A percentile compares a stretch with the other conserved stretches of the same genome.
Conservation (phyloP, 2,329 filamentous ascomycete species). For the Xylariales sp. region DNA sequence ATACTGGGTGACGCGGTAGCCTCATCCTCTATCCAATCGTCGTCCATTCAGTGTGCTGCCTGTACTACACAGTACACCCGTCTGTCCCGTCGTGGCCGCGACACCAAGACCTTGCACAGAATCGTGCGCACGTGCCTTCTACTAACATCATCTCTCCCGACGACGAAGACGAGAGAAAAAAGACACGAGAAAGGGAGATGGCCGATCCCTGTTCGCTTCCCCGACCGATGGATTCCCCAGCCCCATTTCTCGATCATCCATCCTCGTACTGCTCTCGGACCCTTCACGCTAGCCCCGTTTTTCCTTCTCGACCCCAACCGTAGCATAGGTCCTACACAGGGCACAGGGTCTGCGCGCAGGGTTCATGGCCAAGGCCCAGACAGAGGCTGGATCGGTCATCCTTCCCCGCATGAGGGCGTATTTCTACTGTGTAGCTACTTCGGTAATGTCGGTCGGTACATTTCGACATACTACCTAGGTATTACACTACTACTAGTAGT, state of each 20-base stretch:
- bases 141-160: no score
- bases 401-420: conserved; percentile 25
- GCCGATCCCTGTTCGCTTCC: conserved; percentile 8
- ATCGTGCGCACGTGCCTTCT: conserved; percentile 1
- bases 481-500: no score
- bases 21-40: not conserved
- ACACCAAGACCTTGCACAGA: not conserved
- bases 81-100: not conserved
- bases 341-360: not conserved
- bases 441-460: no score
- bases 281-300: not conserved
- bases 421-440: not conserved
- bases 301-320: conserved; percentile 16
- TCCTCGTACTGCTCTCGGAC: not conserved
- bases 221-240: conserved; percentile 10
- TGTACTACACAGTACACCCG: not conserved
- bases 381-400: conserved; percentile 14
- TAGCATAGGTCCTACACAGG: no score
- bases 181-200: not conserved
- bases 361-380: conserved; percentile 7
- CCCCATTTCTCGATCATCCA: not conserved
- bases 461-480: no score
- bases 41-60: not conserved
- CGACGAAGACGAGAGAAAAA: no score
- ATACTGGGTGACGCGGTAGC: no score